These are phyloP conservation scores for Lachnellula subtilissima DNA, from an alignment of 2,329 filamentous ascomycete genomes.

Conservation along the genomic window DNA sequence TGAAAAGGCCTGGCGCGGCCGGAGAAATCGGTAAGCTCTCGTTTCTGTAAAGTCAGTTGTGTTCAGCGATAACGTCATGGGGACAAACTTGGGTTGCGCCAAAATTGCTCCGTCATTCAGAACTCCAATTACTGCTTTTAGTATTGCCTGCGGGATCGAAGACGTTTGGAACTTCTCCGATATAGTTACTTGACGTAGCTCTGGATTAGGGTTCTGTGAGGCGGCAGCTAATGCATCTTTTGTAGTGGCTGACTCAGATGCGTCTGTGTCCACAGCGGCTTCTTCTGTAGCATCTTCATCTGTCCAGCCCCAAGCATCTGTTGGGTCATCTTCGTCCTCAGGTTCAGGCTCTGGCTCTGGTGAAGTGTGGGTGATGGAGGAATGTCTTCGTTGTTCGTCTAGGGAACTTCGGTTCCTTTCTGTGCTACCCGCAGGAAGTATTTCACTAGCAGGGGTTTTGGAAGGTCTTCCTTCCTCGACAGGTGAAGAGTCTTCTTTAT, in stretches of 20 bases:
- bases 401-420: not conserved
- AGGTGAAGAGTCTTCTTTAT: constrained; percentile 49
- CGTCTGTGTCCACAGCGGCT: constrained; percentile 26
- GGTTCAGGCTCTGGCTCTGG: constrained; percentile 26
- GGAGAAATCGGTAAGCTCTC: constrained; percentile 54
- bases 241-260: not conserved
- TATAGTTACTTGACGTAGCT: constrained; percentile 60
- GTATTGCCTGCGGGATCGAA: constrained; percentile 74
- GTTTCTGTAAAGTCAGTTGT: constrained; percentile 31
- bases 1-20: constrained; percentile 65
- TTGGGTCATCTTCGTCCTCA: constrained; percentile 32
- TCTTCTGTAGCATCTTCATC: constrained; percentile 52
- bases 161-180: constrained; percentile 87
- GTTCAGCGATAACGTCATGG: not conserved
- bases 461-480: not conserved
- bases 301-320: constrained; percentile 73
- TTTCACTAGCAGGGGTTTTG: not conserved
- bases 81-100: constrained; percentile 44
- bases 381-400: constrained; percentile 4
- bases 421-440: constrained; percentile 4
- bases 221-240: too few species aligned
- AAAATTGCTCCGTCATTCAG: constrained; percentile 58
- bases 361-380: not conserved
- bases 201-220: constrained; percentile 1
- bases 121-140: constrained; percentile 58